Evolutionary conservation across 371 early-diverging fungal species (phyloP).

Genomic region (Mucor mucedo): DNA sequence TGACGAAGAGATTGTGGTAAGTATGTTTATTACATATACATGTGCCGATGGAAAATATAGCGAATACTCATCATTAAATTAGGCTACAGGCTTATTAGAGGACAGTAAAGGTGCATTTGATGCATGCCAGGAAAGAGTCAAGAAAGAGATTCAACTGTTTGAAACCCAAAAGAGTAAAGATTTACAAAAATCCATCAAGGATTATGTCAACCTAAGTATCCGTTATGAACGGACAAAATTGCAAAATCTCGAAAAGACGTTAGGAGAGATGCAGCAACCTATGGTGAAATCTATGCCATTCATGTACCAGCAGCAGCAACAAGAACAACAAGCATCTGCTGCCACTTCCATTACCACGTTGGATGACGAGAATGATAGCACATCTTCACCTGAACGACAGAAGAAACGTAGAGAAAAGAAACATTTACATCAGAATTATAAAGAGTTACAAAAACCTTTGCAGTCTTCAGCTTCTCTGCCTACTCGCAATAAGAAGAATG

Average conservation of each 20-base stretch:
- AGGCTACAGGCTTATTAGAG: slow-evolving; percentile 47
- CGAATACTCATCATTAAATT: not conserved
- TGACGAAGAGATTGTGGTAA: slow-evolving; percentile 52
- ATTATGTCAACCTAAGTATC: slow-evolving; percentile 53
- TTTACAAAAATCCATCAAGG: slow-evolving; percentile 48
- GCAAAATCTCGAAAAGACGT: slow-evolving; percentile 53
- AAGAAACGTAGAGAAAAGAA: slow-evolving; percentile 30
- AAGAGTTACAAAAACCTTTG: slow-evolving; percentile 29
- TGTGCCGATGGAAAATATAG: not conserved
- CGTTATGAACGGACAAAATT: slow-evolving; percentile 57
- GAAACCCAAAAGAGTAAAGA: slow-evolving; percentile 58
- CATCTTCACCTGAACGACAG: slow-evolving; percentile 17
- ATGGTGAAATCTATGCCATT: slow-evolving; percentile 12
- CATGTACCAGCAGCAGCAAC: slow-evolving; percentile 6
- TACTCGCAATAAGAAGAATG: slow-evolving; percentile 30
- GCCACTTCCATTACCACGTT: slow-evolving; percentile 14
- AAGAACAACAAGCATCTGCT: slow-evolving; percentile 8
- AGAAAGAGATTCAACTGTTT: slow-evolving; percentile 56
- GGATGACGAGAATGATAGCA: not conserved
- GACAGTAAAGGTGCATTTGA: slow-evolving; percentile 46
- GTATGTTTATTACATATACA: not conserved
- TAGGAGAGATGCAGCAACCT: slow-evolving; percentile 49
- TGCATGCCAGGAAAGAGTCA: slow-evolving; percentile 51
- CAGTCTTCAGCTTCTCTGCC: slow-evolving; percentile 55
- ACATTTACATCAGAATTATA: slow-evolving; percentile 20